Evolutionary conservation across 208 protist genomes (phyloP), one percentile per base, ranked within the genome.

Genomic region (Angomonas deanei): DNA sequence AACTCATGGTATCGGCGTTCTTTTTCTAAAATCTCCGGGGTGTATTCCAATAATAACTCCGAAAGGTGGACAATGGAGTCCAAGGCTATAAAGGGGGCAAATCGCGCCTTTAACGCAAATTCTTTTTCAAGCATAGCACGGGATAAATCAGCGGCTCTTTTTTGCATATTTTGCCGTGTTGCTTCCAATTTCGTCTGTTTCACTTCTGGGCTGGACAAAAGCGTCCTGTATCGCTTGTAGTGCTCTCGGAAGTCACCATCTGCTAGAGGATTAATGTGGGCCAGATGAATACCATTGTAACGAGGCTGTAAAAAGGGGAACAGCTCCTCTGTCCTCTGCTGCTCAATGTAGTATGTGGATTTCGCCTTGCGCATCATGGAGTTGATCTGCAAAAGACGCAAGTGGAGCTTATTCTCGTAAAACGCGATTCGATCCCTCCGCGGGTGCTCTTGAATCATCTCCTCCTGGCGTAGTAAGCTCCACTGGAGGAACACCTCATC

Each of bases 291-390:
- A 2, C 80, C 79, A 1, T 61, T 21, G 64, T 86, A 76, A 32
- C 83, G 76, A 0, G 54, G 53, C 1, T 36, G 23, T 31, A 90
- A 46, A 68, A 85, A 90, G 8, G 76, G 72, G 52, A 79, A 81
- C n/a, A 38, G 62, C 15, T 65, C 64, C 68, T 90, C 83, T 0
- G 65, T 21, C 8, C 62, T 65, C 6, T 76, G 46, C 46, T 79
- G 79, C 13, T 58, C 32, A 0, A 70, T 53, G 60, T 74, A 80
- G 15, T 69, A 15, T 21, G 67, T 52, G 3, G 72, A 66, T 23
- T 62, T 65, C 6, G 72, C 74, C 55, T 82, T 84, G 39, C 72
- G 70, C 31, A 71, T 68, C n/a, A 52, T 66, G 0, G 68, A 39
- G 32, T 74, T 67, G 42, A 79, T 62, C n/a, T 80, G 74, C 15